Percentiles rank a stretch among this genome's conserved stretches.
Conservation (phyloP, 768 basidiomycete genomes). For the Lyophyllum shimeji region DNA sequence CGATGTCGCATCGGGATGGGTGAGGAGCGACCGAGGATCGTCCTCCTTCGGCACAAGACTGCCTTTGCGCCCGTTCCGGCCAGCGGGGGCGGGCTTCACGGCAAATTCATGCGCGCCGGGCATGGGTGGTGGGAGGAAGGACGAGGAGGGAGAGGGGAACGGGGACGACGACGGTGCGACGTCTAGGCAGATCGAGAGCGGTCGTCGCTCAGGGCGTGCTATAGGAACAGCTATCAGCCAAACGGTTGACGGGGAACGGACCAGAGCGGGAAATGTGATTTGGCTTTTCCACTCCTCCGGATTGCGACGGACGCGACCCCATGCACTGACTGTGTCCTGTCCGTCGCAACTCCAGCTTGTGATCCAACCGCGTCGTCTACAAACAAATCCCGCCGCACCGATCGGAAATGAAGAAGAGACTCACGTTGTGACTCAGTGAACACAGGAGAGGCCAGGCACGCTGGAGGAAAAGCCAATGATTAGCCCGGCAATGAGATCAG, state of each 20-base stretch:
- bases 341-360: no score
- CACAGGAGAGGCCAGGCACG: background rate
- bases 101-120: slow-evolving; percentile 72
- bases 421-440: background rate
- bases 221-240: background rate
- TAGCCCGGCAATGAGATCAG: background rate
- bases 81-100: slow-evolving; percentile 38
- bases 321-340: no score
- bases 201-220: slow-evolving; percentile 8
- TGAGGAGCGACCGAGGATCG: slow-evolving; percentile 12
- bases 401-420: background rate
- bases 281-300: no score
- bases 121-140: slow-evolving; percentile 68
- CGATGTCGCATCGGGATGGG: slow-evolving; percentile 1
- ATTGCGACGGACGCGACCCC: no score
- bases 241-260: background rate
- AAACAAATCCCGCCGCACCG: background rate
- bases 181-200: slow-evolving; percentile 41
- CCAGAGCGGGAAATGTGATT: no score
- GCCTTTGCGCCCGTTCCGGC: slow-evolving; percentile 22
- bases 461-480: background rate
- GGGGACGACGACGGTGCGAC: slow-evolving; percentile 42
- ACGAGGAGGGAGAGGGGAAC: slow-evolving; percentile 64
- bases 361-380: no score
- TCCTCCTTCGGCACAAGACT: slow-evolving; percentile 10